A percentile compares a stretch with the other conserved stretches of the same genome.
phyloP scores from a whole-genome alignment of 805 yeast species.

The Diddensiella caesifluorescens region DNA sequence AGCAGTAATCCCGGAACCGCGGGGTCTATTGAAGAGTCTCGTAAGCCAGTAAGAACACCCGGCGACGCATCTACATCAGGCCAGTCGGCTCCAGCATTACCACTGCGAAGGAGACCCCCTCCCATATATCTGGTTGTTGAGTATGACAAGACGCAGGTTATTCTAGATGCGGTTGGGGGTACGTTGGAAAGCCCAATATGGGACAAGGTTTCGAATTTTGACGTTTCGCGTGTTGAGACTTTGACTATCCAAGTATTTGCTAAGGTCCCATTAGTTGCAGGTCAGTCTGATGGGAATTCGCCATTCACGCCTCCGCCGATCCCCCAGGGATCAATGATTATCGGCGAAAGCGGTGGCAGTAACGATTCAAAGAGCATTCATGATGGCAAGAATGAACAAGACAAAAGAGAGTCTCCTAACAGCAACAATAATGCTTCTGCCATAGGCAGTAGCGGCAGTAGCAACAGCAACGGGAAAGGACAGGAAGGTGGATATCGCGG shows the following conservation, averaged over 20 bases:
- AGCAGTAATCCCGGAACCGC: no score
- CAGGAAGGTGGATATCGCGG: not conserved
- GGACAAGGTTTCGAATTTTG: constrained; percentile 87
- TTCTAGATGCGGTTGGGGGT: constrained; percentile 82
- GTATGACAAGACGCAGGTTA: constrained; percentile 88
- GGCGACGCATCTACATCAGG: no score
- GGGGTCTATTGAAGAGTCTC: no score
- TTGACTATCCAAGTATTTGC: constrained; percentile 75
- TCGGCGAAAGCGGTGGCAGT: no score
- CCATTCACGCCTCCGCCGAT: constrained; percentile 12
- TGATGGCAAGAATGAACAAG: no score
- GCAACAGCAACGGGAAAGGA: not conserved
- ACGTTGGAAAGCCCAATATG: constrained; percentile 73
- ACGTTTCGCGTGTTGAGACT: constrained; percentile 65
- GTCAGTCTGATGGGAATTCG: constrained; percentile 8
- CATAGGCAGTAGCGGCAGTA: not conserved
- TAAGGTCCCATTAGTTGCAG: constrained; percentile 43
- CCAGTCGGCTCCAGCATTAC: constrained; percentile 8
- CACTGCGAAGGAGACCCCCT: constrained; percentile 3
- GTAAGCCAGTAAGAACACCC: no score
- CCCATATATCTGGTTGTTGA: constrained; percentile 83
- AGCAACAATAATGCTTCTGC: not conserved
- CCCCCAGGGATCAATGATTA: no score
- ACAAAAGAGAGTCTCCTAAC: no score
- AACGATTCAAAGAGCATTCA: no score